These are phyloP conservation scores for Dacryopinax primogenitus DNA, from an alignment of 768 basidiomycete genomes.

Conservation along the genomic window DNA sequence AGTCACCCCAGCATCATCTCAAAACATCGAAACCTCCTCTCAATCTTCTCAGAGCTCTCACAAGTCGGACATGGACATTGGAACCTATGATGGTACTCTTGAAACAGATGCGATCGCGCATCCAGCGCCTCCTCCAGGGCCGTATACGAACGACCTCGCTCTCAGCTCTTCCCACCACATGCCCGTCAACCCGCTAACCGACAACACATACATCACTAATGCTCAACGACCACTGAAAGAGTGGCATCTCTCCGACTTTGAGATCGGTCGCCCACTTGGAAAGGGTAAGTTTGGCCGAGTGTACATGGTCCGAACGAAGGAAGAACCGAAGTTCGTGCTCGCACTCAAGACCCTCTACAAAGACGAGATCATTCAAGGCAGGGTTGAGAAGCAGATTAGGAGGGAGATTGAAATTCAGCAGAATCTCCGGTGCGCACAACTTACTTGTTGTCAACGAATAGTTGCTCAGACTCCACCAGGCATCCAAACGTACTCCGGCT, in stretches of 20 bases:
- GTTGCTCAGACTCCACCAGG: slow-evolving; percentile 26
- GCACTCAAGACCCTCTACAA: slow-evolving; percentile 96
- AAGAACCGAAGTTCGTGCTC: slow-evolving; percentile 78
- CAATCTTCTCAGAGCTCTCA: background rate
- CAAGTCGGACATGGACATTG: slow-evolving; percentile 47
- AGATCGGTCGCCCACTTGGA: slow-evolving; percentile 92
- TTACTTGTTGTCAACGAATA: background rate
- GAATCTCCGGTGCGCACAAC: slow-evolving; percentile 46
- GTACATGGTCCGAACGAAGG: slow-evolving; percentile 93
- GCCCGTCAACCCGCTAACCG: background rate
- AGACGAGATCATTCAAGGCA: slow-evolving; percentile 79
- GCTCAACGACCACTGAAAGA: slow-evolving; percentile 65
- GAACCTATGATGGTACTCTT: slow-evolving; percentile 92
- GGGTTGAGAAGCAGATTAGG: slow-evolving; percentile 92
- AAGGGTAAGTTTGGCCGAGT: slow-evolving; percentile 99
- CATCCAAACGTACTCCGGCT: slow-evolving; percentile 90
- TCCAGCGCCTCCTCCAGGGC: slow-evolving; percentile 59
- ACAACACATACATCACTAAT: slow-evolving; percentile 8
- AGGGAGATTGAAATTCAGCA: slow-evolving; percentile 98
- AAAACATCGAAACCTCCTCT: background rate
- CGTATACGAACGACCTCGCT: slow-evolving; percentile 67
- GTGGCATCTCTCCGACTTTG: slow-evolving; percentile 75
- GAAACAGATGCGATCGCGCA: slow-evolving; percentile 66
- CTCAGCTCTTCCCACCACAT: slow-evolving; percentile 66
- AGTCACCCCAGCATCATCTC: background rate